These are phyloP conservation scores for Ophiobolus disseminans DNA, from an alignment of 2,329 filamentous ascomycete genomes.

Conservation along the genomic window DNA sequence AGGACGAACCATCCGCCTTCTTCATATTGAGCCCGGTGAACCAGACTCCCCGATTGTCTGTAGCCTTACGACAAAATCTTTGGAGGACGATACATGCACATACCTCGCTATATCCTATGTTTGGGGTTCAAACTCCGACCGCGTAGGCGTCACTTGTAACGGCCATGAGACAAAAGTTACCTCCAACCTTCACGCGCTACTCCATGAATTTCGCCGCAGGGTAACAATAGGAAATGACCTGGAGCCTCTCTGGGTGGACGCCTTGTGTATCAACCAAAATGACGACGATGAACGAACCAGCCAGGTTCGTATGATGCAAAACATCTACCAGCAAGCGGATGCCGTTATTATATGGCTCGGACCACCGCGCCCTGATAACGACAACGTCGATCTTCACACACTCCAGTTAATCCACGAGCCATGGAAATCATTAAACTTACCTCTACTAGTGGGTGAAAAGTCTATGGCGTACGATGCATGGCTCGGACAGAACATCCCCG, in stretches of 20 bases:
- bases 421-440: constrained; percentile 1
- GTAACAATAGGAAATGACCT: too few species aligned
- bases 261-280: too few species aligned
- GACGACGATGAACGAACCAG: constrained; percentile 3
- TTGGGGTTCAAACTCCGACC: background rate
- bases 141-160: background rate
- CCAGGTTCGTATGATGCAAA: constrained; percentile 11
- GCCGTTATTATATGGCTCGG: constrained; percentile 9
- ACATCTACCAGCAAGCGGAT: constrained; percentile 2
- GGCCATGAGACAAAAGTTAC: background rate
- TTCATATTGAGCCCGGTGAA: background rate
- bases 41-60: background rate
- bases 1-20: background rate
- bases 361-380: background rate
- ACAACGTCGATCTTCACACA: background rate
- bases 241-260: constrained; percentile 2
- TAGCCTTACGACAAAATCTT: background rate
- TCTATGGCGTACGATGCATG: background rate
- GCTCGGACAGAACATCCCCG: background rate
- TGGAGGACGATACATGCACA: background rate
- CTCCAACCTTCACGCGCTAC: background rate
- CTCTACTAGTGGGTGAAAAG: background rate
- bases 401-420: constrained; percentile 6
- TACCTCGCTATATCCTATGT: constrained; percentile 3
- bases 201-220: background rate